These are phyloP conservation scores for Populus tomentosa DNA, from an alignment of 441 rosid species.

Conservation along the genomic window DNA sequence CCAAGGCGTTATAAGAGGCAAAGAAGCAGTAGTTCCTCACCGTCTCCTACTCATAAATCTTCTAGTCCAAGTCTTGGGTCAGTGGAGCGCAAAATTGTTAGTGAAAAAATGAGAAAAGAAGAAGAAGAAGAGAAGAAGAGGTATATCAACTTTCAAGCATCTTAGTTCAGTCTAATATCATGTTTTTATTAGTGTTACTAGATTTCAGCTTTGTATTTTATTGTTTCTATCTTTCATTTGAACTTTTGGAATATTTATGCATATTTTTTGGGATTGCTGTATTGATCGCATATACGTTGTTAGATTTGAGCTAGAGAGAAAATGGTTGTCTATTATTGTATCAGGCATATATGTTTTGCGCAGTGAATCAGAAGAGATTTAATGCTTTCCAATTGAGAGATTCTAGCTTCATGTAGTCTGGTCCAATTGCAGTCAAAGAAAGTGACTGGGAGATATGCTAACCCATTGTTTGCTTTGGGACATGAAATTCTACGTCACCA, in stretches of 20 bases:
- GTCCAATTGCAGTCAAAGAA: not conserved
- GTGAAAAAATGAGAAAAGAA: slow-evolving; percentile 68
- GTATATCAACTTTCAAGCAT: slow-evolving; percentile 36
- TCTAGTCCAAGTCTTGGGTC: slow-evolving; percentile 64
- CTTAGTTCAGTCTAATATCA: slow-evolving; percentile 5
- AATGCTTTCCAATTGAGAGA: not conserved
- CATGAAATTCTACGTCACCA: not conserved
- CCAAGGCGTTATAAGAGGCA: slow-evolving; percentile 72
- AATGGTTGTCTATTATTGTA: not conserved
- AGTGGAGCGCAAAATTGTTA: slow-evolving; percentile 59
- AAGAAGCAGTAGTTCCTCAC: slow-evolving; percentile 74
- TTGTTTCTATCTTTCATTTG: not conserved
- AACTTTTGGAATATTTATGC: not conserved
- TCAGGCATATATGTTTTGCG: not conserved
- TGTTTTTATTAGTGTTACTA: not conserved
- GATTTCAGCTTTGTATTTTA: not conserved
- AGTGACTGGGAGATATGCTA: not conserved
- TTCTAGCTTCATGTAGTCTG: not conserved
- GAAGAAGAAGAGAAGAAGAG: slow-evolving; percentile 91
- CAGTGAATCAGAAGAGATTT: not conserved
- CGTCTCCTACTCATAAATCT: slow-evolving; percentile 58
- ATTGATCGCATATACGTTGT: not conserved
- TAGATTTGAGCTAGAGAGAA: not conserved
- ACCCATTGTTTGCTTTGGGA: not conserved
- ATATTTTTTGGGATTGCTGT: slow-evolving; percentile 1